Conservation (phyloP, 371 early-diverging fungal species). For the Funneliformis caledonium region DNA sequence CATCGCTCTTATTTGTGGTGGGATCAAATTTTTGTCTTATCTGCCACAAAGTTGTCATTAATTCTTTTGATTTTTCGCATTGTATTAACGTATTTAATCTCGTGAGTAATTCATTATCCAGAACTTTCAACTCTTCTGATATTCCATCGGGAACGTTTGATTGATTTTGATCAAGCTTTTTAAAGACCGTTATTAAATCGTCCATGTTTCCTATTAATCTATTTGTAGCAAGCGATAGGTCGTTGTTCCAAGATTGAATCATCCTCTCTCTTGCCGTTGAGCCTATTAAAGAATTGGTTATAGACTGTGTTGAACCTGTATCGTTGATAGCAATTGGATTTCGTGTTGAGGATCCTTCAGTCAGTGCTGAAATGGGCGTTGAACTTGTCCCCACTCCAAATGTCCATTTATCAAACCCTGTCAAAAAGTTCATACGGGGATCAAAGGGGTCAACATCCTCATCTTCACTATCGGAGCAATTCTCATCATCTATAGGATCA, state of each 20-base stretch:
- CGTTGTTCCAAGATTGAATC: conserved; percentile 7
- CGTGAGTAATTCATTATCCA: neutral
- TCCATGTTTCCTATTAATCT: neutral
- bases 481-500: neutral
- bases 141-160: neutral
- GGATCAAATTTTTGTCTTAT: neutral
- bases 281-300: too few relatives aligned
- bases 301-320: too few relatives aligned
- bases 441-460: neutral
- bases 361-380: too few relatives aligned
- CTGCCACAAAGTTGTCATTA: neutral
- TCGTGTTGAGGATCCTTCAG: too few relatives aligned
- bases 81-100: neutral
- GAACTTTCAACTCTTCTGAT: neutral
- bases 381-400: too few relatives aligned
- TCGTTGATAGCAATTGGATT: too few relatives aligned
- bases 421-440: neutral
- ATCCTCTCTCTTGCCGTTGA: too few relatives aligned
- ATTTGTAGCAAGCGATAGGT: neutral
- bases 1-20: too few relatives aligned
- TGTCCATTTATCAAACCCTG: neutral
- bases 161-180: neutral
- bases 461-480: neutral
- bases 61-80: neutral
- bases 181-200: neutral